Evolutionary conservation across 768 basidiomycete species (phyloP).

Genomic region (Strobilomyces dryophilus): DNA sequence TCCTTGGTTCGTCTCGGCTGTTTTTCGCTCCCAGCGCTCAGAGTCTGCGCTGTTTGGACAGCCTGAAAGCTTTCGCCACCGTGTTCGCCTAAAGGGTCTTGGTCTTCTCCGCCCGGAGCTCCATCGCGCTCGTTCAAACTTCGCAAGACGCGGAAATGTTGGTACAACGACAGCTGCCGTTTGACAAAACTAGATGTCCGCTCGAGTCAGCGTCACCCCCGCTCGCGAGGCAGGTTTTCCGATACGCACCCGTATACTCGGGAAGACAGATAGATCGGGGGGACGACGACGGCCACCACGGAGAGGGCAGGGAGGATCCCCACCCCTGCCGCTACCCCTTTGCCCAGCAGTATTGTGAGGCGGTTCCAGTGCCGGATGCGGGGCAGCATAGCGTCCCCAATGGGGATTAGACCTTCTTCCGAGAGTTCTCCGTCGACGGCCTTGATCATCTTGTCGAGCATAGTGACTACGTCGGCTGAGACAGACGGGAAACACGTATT

Average conservation of each 20-base stretch:
- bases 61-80: not conserved
- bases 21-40: not conserved
- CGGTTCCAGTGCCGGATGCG: slow-evolving; percentile 13
- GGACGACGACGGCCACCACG: slow-evolving; percentile 3
- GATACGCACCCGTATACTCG: slow-evolving; percentile 9
- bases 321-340: not conserved
- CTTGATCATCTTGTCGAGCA: slow-evolving; percentile 2
- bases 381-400: slow-evolving; percentile 2
- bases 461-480: not conserved
- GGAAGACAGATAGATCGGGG: slow-evolving; percentile 9
- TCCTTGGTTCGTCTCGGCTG: not conserved
- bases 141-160: slow-evolving; percentile 5
- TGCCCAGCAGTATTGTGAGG: not conserved
- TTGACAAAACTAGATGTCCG: not conserved
- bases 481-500: not conserved
- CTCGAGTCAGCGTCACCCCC: not conserved
- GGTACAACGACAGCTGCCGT: not conserved
- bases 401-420: slow-evolving; percentile 5
- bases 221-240: too few relatives aligned
- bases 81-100: not conserved
- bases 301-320: slow-evolving; percentile 6
- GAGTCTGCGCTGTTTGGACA: too few relatives aligned
- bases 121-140: not conserved
- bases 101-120: not conserved
- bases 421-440: slow-evolving; percentile 6